These are phyloP conservation scores for Thymus quinquecostatus DNA, from an alignment of 257 asterid genomes.

Conservation along the genomic window DNA sequence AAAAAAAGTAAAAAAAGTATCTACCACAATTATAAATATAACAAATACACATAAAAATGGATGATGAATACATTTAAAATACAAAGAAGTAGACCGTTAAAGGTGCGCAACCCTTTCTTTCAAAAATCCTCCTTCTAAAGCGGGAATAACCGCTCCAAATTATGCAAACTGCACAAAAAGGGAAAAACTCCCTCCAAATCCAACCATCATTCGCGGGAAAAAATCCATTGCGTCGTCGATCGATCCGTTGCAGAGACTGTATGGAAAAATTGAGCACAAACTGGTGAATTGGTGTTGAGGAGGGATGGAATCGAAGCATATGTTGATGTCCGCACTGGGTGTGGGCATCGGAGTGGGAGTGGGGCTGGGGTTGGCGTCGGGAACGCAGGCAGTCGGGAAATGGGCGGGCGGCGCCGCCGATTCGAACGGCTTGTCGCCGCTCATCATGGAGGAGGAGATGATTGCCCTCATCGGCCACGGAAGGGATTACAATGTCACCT, in stretches of 20 bases:
- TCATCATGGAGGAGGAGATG: conserved; percentile 73
- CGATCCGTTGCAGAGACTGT: too few relatives aligned
- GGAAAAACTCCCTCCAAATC: conserved; percentile 26
- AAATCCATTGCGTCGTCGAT: too few relatives aligned
- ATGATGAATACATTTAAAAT: not conserved
- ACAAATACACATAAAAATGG: not conserved
- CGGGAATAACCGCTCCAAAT: conserved; percentile 58
- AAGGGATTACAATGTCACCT: conserved; percentile 61
- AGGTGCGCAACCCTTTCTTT: conserved; percentile 22
- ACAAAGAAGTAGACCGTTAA: conserved; percentile 8
- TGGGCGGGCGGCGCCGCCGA: conserved; percentile 46
- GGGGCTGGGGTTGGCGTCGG: conserved; percentile 78
- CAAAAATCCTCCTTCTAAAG: conserved; percentile 43
- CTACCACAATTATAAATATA: too few relatives aligned
- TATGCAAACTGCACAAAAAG: not conserved
- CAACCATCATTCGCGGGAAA: conserved; percentile 11
- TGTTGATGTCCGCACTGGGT: conserved; percentile 75
- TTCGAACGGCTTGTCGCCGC: conserved; percentile 41
- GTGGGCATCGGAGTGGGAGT: conserved; percentile 84
- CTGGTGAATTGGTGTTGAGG: not conserved
- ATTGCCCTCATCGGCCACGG: conserved; percentile 55
- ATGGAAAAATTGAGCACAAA: too few relatives aligned
- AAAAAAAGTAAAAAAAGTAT: too few relatives aligned
- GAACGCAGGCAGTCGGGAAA: conserved; percentile 52
- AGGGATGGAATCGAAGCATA: conserved; percentile 69